These are phyloP conservation scores for Amphichorda felina DNA, from an alignment of 2,329 filamentous ascomycete species.

Conservation along the genomic window DNA sequence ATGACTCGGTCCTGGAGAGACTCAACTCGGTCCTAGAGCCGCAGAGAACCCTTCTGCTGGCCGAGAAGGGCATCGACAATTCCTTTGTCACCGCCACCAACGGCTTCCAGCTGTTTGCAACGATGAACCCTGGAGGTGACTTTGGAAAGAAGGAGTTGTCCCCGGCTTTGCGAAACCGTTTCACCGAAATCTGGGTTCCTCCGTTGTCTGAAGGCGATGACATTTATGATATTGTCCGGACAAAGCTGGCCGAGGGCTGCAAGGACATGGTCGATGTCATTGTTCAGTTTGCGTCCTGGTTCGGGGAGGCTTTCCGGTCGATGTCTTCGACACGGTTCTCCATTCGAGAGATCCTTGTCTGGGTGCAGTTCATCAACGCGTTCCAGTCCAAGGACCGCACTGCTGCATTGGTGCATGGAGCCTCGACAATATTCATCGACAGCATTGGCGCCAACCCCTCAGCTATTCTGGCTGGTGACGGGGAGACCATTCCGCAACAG, in stretches of 20 bases:
- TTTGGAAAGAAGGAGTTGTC: slow-evolving; percentile 98
- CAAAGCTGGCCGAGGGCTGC: slow-evolving; percentile 52
- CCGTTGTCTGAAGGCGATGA: slow-evolving; percentile 76
- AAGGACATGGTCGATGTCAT: slow-evolving; percentile 54
- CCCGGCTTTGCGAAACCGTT: slow-evolving; percentile 85
- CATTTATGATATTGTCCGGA: slow-evolving; percentile 72
- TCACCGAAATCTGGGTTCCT: slow-evolving; percentile 98
- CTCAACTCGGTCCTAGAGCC: slow-evolving; percentile 95
- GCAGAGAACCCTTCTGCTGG: slow-evolving; percentile 72
- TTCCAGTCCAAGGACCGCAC: slow-evolving; percentile 33
- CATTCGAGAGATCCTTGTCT: slow-evolving; percentile 82
- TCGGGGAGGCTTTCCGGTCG: slow-evolving; percentile 69
- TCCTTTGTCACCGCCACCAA: slow-evolving; percentile 64
- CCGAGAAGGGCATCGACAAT: slow-evolving; percentile 83
- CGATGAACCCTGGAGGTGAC: slow-evolving; percentile 98
- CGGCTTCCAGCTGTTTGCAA: slow-evolving; percentile 92
- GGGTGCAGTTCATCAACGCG: slow-evolving; percentile 85
- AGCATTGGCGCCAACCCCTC: slow-evolving; percentile 92
- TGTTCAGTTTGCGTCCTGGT: slow-evolving; percentile 86
- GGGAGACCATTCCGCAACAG: slow-evolving; percentile 58
- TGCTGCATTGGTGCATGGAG: slow-evolving; percentile 61
- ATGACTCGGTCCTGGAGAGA: slow-evolving; percentile 92
- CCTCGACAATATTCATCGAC: slow-evolving; percentile 91
- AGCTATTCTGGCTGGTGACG: slow-evolving; percentile 64
- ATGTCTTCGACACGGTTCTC: slow-evolving; percentile 69